Base-by-base conservation (phyloP, 2,329 filamentous ascomycete species). In the Diaporthe sp. region DNA sequence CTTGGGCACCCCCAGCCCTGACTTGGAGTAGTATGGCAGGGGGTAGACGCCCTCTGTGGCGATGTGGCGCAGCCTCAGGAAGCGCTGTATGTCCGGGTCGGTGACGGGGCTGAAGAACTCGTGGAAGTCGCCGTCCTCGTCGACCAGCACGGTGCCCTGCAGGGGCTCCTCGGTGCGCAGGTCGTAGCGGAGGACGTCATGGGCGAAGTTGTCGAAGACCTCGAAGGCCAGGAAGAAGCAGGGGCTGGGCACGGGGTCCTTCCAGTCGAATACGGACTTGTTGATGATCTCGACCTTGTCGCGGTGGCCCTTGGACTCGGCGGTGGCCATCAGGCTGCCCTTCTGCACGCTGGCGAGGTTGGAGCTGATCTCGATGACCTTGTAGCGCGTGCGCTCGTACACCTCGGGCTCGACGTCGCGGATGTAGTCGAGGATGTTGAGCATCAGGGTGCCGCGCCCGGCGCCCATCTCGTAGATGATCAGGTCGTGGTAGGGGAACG, bases 401-500 rank as follows among this genome's bases (percentile, higher is more conserved):
- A 99, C 96, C 78, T 96, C 94, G 0, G 96, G 95, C 80, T 98
- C 94, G 59, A 93, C 89, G 78, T 94, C 93, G 77, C 96, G 94
- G 83, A 99, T 98, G 84, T 97, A 98, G 87, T 99, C 96, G 77
- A 99, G 90, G 75, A 99, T 96, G 84, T 99, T 99, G 82, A 97
- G 89, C 97, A 99, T 99, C 82, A 99, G 90, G 0, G 97, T 99
- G 77, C 97, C 97, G 81, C 98, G 96, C 80, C 97, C 97, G 53
- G 97, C 97, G 71, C 97, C 97, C 94, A 99, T 98, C 84, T 99
- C 97, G 89, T 98, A 99, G 83, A 99, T 97, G 80, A 98, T 94
- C 71, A 99, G 90, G 85, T 99, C 97, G 85, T 98, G 93, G 87
- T 98, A 98, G 3, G 97, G 97, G 83, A 97, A 98, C 74, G 95